A percentile compares a stretch with the other conserved stretches of the same genome.
Evolutionary conservation across 2,329 filamentous ascomycete species (phyloP).

Genomic region (Dothidotthia symphoricarpi): DNA sequence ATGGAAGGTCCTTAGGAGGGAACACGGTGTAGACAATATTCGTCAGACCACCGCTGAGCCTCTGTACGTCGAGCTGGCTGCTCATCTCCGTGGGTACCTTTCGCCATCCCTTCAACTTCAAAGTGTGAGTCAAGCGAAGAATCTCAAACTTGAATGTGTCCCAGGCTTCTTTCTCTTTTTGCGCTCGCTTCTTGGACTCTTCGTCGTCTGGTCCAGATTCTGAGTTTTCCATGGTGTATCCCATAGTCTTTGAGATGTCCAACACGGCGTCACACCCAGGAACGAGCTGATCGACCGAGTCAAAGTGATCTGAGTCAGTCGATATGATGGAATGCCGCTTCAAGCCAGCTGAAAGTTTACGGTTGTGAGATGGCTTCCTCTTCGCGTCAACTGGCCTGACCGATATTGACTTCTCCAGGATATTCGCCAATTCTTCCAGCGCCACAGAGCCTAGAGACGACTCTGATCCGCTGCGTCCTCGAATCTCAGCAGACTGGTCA

Average conservation of each 20-base stretch:
- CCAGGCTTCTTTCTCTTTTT: constrained; percentile 76
- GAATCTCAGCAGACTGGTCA: constrained; percentile 12
- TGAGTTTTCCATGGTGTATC: constrained; percentile 63
- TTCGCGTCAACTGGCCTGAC: constrained; percentile 34
- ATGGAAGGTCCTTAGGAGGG: constrained; percentile 65
- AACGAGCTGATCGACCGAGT: constrained; percentile 74
- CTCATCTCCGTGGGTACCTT: constrained; percentile 72
- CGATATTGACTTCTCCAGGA: constrained; percentile 67
- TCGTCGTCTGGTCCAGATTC: constrained; percentile 48
- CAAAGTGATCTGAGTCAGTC: constrained; percentile 81
- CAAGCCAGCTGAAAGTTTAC: constrained; percentile 33
- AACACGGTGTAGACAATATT: constrained; percentile 96
- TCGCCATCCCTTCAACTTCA: constrained; percentile 89
- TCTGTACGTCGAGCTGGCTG: constrained; percentile 66
- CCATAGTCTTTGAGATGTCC: constrained; percentile 86
- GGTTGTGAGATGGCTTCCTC: constrained; percentile 28
- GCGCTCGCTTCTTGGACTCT: constrained; percentile 46
- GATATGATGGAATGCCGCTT: constrained; percentile 56
- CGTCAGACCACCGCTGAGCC: constrained; percentile 86
- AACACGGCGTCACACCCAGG: constrained; percentile 80
- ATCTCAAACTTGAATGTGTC: constrained; percentile 88
- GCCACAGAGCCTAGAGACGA: constrained; percentile 68
- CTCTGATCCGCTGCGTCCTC: constrained; percentile 54
- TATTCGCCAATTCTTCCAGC: constrained; percentile 76
- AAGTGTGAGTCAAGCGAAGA: constrained; percentile 80